Conservation (phyloP, 345 rosid species). For the Bruguiera gymnorhiza region DNA sequence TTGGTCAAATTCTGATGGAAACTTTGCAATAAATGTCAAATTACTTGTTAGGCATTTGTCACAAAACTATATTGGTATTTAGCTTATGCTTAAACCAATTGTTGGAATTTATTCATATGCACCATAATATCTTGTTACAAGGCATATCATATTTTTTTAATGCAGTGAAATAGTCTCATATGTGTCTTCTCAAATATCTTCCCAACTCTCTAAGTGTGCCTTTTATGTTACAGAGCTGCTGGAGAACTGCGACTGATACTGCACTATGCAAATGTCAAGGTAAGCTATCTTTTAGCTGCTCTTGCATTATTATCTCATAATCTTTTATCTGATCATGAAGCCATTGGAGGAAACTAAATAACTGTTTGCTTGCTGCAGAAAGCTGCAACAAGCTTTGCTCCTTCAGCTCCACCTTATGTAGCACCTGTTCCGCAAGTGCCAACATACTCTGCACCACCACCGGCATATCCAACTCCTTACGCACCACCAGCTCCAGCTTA, state of each 20-base stretch:
- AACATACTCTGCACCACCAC: constrained; percentile 9
- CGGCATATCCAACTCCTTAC: not conserved
- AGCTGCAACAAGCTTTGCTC: constrained; percentile 23
- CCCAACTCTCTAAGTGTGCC: not conserved
- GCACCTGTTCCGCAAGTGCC: constrained; percentile 10
- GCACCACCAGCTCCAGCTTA: constrained; percentile 31
- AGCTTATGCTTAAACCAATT: too few species aligned
- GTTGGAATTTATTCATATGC: too few species aligned
- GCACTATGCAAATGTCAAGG: constrained; percentile 62
- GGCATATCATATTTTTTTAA: too few species aligned
- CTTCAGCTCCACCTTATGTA: constrained; percentile 44
- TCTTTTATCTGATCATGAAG: not conserved
- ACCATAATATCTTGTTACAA: too few species aligned
- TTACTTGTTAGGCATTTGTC: too few species aligned
- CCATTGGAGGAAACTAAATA: not conserved
- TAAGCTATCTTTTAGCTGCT: constrained; percentile 23
- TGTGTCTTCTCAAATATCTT: too few species aligned
- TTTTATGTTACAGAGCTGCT: constrained; percentile 50
- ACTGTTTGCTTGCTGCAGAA: constrained; percentile 39
- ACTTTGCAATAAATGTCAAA: too few species aligned
- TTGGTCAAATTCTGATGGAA: too few species aligned
- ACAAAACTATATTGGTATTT: too few species aligned
- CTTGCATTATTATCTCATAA: not conserved
- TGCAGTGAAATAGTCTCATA: too few species aligned
- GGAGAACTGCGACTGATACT: constrained; percentile 74